These are phyloP conservation scores for Exophiala aquamarina DNA, from an alignment of 2,329 filamentous ascomycete genomes.

Conservation along the genomic window DNA sequence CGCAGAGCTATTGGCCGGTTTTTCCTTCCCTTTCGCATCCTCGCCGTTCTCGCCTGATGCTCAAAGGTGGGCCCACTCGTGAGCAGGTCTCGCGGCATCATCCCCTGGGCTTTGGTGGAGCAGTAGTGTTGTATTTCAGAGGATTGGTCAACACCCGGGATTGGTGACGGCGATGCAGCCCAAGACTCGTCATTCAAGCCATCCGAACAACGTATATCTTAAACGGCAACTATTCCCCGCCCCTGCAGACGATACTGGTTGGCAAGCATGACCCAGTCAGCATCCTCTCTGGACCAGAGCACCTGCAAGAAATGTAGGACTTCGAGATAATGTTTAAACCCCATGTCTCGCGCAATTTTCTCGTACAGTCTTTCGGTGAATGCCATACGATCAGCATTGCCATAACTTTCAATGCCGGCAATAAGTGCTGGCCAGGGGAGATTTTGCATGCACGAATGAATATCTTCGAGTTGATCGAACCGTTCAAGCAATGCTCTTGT, in stretches of 20 bases:
- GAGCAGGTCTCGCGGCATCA: no score
- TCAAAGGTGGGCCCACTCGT: no score
- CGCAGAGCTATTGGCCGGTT: no score
- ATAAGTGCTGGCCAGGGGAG: slow-evolving; percentile 32
- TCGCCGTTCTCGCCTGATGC: no score
- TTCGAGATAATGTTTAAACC: slow-evolving; percentile 22
- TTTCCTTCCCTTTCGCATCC: no score
- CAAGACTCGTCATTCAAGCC: no score
- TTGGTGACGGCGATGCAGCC: no score
- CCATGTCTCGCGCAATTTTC: slow-evolving; percentile 19
- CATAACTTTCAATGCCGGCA: slow-evolving; percentile 29
- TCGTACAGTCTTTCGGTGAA: slow-evolving; percentile 19
- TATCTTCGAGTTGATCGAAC: slow-evolving; percentile 22
- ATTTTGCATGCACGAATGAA: slow-evolving; percentile 28
- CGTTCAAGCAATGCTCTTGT: slow-evolving; percentile 17
- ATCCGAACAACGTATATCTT: slow-evolving; percentile 1
- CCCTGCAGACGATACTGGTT: slow-evolving; percentile 14
- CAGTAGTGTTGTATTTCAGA: no score
- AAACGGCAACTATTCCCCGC: slow-evolving; percentile 21
- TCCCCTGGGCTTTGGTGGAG: no score
- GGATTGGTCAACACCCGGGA: no score
- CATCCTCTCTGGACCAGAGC: slow-evolving; percentile 11
- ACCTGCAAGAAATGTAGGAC: slow-evolving; percentile 21
- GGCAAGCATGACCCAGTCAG: slow-evolving; percentile 18
- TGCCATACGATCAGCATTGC: slow-evolving; percentile 8